Evolutionary conservation across 768 basidiomycete species (phyloP).

Genomic region (Boletus fagicola): DNA sequence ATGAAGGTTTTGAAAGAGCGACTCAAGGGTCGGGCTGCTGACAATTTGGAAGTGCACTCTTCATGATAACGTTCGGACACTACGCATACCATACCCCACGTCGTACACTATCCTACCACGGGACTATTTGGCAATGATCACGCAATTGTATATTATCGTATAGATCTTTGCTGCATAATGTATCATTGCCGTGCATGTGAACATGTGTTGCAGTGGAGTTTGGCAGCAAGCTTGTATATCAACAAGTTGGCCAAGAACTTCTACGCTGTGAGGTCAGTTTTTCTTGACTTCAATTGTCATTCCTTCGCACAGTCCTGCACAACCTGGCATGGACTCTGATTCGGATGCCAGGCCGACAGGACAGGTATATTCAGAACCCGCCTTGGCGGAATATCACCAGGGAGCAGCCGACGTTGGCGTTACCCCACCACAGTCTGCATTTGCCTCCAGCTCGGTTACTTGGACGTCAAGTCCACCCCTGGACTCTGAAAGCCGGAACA

Average conservation of each 20-base stretch:
- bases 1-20: conserved; percentile 7
- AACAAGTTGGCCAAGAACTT: neutral
- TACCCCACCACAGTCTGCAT: conserved; percentile 6
- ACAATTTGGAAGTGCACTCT: neutral
- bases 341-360: conserved; percentile 9
- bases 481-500: conserved; percentile 33
- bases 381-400: conserved; percentile 15
- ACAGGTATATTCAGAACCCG: conserved; percentile 12
- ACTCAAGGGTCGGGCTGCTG: neutral
- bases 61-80: conserved; percentile 9
- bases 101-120: neutral
- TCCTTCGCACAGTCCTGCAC: conserved; percentile 1
- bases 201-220: neutral
- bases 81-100: neutral
- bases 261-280: neutral
- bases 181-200: conserved; percentile 4
- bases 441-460: conserved; percentile 6
- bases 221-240: neutral
- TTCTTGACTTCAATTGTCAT: neutral
- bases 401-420: conserved; percentile 9
- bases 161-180: conserved; percentile 6
- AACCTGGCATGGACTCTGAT: conserved; percentile 23
- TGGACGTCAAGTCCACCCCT: conserved; percentile 15
- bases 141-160: conserved; percentile 16
- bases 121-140: conserved; percentile 12